phyloP scores from a whole-genome alignment of 208 protist species.

The Trypanosoma platydactyli region DNA sequence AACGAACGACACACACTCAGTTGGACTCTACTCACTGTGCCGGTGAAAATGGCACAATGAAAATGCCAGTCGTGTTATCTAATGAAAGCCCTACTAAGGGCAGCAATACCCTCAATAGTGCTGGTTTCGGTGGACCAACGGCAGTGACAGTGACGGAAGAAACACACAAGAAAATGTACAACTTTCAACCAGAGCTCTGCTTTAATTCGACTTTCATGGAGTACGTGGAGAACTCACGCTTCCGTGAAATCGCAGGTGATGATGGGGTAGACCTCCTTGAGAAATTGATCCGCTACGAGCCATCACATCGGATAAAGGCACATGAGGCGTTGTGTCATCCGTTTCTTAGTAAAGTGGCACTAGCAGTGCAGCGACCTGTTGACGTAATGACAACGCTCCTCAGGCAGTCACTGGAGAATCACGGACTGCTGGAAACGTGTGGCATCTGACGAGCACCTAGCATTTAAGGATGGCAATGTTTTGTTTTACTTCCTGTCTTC shows the following conservation, averaged over 20 bases:
- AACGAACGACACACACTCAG: neutral
- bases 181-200: constrained; percentile 51
- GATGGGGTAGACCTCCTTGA: constrained; percentile 69
- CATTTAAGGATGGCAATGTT: neutral
- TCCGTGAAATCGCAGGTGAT: constrained; percentile 38
- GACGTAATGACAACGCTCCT: constrained; percentile 60
- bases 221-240: constrained; percentile 48
- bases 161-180: constrained; percentile 34
- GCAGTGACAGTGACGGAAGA: neutral
- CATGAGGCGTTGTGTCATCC: constrained; percentile 65
- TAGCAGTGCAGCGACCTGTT: constrained; percentile 35
- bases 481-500: constrained; percentile 19
- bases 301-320: constrained; percentile 57
- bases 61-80: too few species aligned
- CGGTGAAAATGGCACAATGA: neutral
- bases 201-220: constrained; percentile 55
- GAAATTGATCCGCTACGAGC: constrained; percentile 71
- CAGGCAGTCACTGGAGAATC: constrained; percentile 44
- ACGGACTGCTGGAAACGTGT: constrained; percentile 5
- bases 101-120: neutral
- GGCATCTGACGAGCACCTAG: neutral
- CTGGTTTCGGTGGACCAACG: neutral
- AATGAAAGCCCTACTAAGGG: neutral
- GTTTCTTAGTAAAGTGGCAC: constrained; percentile 43
- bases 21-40: neutral